Base-by-base conservation (phyloP, 805 yeast species). In the Groenewaldozyma salmanticensis region DNA sequence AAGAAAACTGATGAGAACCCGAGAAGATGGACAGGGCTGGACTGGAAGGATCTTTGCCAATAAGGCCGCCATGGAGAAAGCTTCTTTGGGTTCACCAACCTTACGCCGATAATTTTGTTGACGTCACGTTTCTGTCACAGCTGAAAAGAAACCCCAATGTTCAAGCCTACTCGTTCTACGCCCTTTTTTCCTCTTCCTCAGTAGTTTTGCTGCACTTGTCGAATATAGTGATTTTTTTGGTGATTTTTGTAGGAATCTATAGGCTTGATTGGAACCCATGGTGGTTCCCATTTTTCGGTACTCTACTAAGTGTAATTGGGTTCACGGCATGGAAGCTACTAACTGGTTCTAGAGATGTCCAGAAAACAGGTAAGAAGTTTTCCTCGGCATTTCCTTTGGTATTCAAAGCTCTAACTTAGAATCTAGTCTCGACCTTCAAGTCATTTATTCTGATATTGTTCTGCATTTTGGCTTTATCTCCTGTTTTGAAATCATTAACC, bases 91-190 rank as follows among this genome's bases (percentile, higher is more conserved):
- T 81, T 27, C 71, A 74, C 43, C 96, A 88, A 57, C 81, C 81
- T 11, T 88, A 78, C 54, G 94, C 95, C 0, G 98, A 90, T 58
- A 92, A 88, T 60, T 85, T 84, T 61, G 90, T 95, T 1, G 94
- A 87, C 55, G 62, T 65, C 2, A 72, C 87, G 2, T 90, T 90
- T 56, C 66, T 88, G n/a, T 76, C 86, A 2, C 94, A 82, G 55
- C 67, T 86, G 45, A 75, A 75, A 49, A 66, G 92, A 31, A 86
- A 86, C 61, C 67, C 86, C 20, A 78, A 88, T 2, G 92, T 85
- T 27, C 72, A 74, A 17, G 68, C 67, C 39, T 80, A 85, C 57
- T 70, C 82, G 1, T 80, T 72, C 52, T 61, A 68, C 65, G 73
- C 76, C 35, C 63, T 86, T n/a, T 68, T 71, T n/a, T 64, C 67